A percentile compares a stretch with the other conserved stretches of the same genome.
phyloP scores from a whole-genome alignment of 2,329 filamentous ascomycete genomes.

The Monosporascus sp. region DNA sequence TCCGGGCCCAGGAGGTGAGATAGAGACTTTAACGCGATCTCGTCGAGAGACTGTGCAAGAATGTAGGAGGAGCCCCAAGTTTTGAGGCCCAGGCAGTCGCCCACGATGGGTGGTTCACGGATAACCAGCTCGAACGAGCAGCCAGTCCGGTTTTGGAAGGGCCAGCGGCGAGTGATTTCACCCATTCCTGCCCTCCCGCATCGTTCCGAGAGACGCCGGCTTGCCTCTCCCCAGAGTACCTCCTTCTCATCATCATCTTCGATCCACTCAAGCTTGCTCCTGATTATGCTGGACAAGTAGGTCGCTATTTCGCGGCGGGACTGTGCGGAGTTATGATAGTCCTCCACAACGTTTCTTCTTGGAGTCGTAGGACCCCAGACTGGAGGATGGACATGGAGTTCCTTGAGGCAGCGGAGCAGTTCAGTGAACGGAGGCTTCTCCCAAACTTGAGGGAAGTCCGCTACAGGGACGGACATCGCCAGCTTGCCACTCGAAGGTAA shows the following conservation, averaged over 20 bases:
- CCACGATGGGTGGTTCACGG: constrained; percentile 80
- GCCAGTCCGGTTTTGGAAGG: constrained; percentile 33
- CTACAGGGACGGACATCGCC: constrained; percentile 29
- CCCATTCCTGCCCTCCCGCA: constrained; percentile 70
- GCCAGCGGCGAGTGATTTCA: constrained; percentile 50
- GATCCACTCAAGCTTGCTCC: constrained; percentile 64
- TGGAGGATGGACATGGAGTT: constrained; percentile 61
- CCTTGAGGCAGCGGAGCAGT: constrained; percentile 60
- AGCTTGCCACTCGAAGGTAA: background rate
- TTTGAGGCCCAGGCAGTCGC: constrained; percentile 85
- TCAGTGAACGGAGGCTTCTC: constrained; percentile 62
- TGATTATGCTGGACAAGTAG: constrained; percentile 66
- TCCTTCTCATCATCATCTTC: constrained; percentile 61
- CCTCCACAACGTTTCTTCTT: constrained; percentile 34
- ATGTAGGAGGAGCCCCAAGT: constrained; percentile 93
- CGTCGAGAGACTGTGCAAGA: constrained; percentile 65
- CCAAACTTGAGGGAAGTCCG: constrained; percentile 78
- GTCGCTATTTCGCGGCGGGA: constrained; percentile 49
- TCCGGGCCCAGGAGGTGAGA: constrained; percentile 37
- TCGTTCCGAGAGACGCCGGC: constrained; percentile 73
- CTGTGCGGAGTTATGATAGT: constrained; percentile 36
- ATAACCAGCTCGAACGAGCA: constrained; percentile 61
- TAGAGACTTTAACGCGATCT: constrained; percentile 38
- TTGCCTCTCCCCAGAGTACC: constrained; percentile 70
- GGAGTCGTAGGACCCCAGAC: constrained; percentile 54